Percentiles rank a stretch among this genome's conserved stretches.
Conservation (phyloP, 2,329 filamentous ascomycete species). For the Hortaea sp. region DNA sequence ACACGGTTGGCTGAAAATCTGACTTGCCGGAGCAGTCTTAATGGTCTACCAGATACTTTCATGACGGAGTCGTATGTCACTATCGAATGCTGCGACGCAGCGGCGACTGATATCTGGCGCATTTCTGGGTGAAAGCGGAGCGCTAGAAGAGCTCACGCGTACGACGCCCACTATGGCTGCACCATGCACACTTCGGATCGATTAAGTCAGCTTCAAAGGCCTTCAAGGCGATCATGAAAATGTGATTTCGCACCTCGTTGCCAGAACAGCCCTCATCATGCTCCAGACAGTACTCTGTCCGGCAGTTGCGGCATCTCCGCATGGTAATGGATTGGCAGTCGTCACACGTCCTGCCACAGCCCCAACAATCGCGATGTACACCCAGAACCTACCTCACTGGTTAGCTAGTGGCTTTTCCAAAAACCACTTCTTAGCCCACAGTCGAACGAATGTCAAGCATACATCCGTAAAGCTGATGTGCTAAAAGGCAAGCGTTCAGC, state of each 20-base stretch:
- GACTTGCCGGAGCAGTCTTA: too few relatives aligned
- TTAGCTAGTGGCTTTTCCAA: not conserved
- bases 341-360: constrained; percentile 72
- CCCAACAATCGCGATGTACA: constrained; percentile 67
- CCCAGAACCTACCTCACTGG: constrained; percentile 30
- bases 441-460: not conserved
- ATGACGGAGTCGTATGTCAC: too few relatives aligned
- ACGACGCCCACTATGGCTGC: constrained; percentile 25
- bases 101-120: too few relatives aligned
- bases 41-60: too few relatives aligned
- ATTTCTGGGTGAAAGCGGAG: not conserved
- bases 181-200: constrained; percentile 28
- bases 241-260: constrained; percentile 33
- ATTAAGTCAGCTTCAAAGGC: constrained; percentile 3
- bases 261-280: constrained; percentile 73
- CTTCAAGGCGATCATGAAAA: too few relatives aligned
- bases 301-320: constrained; percentile 60
- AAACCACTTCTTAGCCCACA: too few relatives aligned
- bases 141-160: constrained; percentile 24
- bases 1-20: too few relatives aligned
- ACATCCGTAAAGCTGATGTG: not conserved
- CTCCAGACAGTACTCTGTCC: constrained; percentile 69
- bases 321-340: constrained; percentile 65
- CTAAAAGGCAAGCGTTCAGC: constrained; percentile 26
- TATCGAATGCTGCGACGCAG: too few relatives aligned